phyloP scores from a whole-genome alignment of 1,284 basidiomycete species.

The Fomitiporia mediterranea region DNA sequence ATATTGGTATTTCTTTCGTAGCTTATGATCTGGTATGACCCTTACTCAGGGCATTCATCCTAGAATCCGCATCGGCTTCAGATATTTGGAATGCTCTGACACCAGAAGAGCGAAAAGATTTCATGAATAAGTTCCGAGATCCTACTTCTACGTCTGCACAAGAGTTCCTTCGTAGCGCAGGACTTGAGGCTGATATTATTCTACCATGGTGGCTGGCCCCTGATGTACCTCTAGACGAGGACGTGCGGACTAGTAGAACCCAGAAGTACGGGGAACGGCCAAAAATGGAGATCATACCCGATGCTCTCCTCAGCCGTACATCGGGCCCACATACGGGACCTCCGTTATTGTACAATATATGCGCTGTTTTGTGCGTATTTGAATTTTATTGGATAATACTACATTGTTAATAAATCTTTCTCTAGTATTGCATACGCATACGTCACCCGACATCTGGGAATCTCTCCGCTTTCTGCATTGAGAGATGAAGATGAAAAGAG shows the following conservation, averaged over 20 bases:
- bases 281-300: slow-evolving; percentile 44
- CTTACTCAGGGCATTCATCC: slow-evolving; percentile 10
- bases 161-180: slow-evolving; percentile 54
- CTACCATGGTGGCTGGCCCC: slow-evolving; percentile 61
- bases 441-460: slow-evolving; percentile 51
- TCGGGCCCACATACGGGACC: slow-evolving; percentile 31
- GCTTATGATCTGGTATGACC: background rate
- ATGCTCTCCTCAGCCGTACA: slow-evolving; percentile 38
- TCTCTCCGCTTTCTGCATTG: slow-evolving; percentile 46
- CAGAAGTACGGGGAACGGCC: slow-evolving; percentile 39
- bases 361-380: slow-evolving; percentile 54
- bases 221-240: background rate
- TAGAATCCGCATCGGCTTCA: slow-evolving; percentile 51
- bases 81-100: slow-evolving; percentile 63
- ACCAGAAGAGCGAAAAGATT: slow-evolving; percentile 52
- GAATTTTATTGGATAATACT: background rate
- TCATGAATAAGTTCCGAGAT: slow-evolving; percentile 52
- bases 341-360: slow-evolving; percentile 59
- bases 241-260: slow-evolving; percentile 5
- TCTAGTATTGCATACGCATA: slow-evolving; percentile 63
- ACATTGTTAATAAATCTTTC: background rate
- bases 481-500: slow-evolving; percentile 38
- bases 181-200: slow-evolving; percentile 37
- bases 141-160: slow-evolving; percentile 53
- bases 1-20: slow-evolving; percentile 49